These are phyloP conservation scores for Colletotrichum sp. DNA, from an alignment of 2,329 filamentous ascomycete species.

Conservation along the genomic window DNA sequence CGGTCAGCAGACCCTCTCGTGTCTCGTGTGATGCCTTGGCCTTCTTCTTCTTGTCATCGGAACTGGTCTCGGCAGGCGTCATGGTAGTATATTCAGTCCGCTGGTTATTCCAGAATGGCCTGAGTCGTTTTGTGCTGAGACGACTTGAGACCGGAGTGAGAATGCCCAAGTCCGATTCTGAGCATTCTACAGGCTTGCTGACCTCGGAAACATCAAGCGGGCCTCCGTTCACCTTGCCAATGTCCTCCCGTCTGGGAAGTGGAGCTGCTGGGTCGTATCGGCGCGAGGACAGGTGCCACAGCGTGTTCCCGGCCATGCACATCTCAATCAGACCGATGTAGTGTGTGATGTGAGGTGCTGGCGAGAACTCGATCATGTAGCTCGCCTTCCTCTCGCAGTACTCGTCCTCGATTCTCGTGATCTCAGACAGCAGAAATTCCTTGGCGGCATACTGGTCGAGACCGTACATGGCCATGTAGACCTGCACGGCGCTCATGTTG, in stretches of 20 bases:
- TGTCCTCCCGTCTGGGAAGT: not conserved
- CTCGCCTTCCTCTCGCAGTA: slow-evolving; percentile 1
- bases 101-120: not conserved
- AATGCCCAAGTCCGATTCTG: not conserved
- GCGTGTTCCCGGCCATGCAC: slow-evolving; percentile 4
- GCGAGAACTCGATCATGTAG: not conserved
- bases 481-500: not conserved
- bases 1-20: not conserved
- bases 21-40: not conserved
- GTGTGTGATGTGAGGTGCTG: not conserved
- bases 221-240: not conserved
- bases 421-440: not conserved
- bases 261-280: not conserved
- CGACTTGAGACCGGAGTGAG: not conserved
- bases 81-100: not conserved
- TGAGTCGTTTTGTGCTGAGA: not conserved
- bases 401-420: not conserved
- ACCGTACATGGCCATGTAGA: not conserved
- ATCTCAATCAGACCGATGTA: not conserved
- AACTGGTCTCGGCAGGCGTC: not conserved
- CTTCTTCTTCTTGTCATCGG: not conserved
- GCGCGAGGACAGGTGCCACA: slow-evolving; percentile 1
- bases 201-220: not conserved
- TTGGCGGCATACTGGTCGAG: not conserved
- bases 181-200: not conserved